Conservation (phyloP, 164 flowering plant species). For the Akebia trifoliata region DNA sequence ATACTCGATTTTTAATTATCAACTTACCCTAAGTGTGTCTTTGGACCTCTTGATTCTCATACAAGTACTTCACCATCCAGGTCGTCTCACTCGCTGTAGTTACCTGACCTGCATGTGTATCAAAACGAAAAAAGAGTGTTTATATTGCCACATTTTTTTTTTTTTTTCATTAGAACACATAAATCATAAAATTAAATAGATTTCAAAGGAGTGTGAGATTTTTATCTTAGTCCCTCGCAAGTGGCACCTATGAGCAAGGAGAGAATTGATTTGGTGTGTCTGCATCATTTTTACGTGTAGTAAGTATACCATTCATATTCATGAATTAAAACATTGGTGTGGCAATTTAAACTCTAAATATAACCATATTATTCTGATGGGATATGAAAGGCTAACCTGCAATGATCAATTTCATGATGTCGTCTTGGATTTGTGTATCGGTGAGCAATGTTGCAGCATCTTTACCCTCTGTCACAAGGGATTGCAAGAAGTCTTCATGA, state of each 20-base stretch:
- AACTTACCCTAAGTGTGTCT: conserved; percentile 36
- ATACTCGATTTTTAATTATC: neutral
- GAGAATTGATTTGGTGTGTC: no score
- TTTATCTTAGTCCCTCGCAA: no score
- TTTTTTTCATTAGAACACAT: no score
- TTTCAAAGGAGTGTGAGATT: no score
- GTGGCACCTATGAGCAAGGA: no score
- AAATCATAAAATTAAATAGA: no score
- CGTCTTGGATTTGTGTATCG: conserved; percentile 56
- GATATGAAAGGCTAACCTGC: conserved; percentile 34
- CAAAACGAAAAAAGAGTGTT: no score
- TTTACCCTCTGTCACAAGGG: conserved; percentile 21
- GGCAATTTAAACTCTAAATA: no score
- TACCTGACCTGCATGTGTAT: conserved; percentile 64
- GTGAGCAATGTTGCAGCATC: conserved; percentile 20
- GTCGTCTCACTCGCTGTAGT: conserved; percentile 73
- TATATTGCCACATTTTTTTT: no score
- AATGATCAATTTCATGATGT: conserved; percentile 57
- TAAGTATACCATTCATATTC: no score
- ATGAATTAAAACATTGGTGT: no score
- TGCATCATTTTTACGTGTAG: no score
- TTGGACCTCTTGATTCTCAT: conserved; percentile 51
- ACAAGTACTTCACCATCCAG: conserved; percentile 75
- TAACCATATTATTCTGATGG: neutral
- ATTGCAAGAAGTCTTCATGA: conserved; percentile 42